Evolutionary conservation across 1,284 basidiomycete genomes (phyloP), one percentile per base, ranked within the genome.

Genomic region (Ganoderma sinense): DNA sequence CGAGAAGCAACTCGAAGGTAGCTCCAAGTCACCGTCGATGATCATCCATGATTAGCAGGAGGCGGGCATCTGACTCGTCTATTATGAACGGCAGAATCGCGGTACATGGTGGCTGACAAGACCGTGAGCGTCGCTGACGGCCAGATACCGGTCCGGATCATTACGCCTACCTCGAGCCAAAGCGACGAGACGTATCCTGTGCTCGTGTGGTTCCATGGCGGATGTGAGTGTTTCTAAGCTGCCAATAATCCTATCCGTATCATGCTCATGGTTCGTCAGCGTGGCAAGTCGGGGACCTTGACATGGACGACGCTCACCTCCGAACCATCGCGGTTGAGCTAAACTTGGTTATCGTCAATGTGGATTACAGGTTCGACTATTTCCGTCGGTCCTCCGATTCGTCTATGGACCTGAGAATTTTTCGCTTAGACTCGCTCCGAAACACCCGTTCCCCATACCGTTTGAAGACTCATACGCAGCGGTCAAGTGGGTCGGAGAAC

Each of bases 351-450:
- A 69, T 73, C 7, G 65, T 77, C 26, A 75, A 72, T 26, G 74
- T 75, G 20, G 76, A 73, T 3, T 77, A 78, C 61, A 69, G 75
- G 75, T 74, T 11, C 18, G 55, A 29, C 1, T 7, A 33, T n/a
- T 4, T 8, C 53, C 16, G 16, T 6, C 5, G 13, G 16, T 2
- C 29, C 16, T 33, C 53, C 29, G 11, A 6, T 33, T 5, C 29
- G 29, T 33, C 14, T 16, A 33, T 7, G 14, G 23, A 29, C 18
- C 23, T 18, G 20, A n/a, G 10, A 4, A 11, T 29, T 23, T 14
- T 45, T n/a, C 29, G 7, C 14, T 20, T 60, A 69, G 66, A 8
- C 60, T 75, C 2, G 70, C 70, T 6, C 77, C 67, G 3, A 56
- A 64, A 20, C 10, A 68, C 20, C 40, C 51, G 23, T 68, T 64